phyloP scores from a whole-genome alignment of 1,284 basidiomycete genomes.

The Trametes polyzona region DNA sequence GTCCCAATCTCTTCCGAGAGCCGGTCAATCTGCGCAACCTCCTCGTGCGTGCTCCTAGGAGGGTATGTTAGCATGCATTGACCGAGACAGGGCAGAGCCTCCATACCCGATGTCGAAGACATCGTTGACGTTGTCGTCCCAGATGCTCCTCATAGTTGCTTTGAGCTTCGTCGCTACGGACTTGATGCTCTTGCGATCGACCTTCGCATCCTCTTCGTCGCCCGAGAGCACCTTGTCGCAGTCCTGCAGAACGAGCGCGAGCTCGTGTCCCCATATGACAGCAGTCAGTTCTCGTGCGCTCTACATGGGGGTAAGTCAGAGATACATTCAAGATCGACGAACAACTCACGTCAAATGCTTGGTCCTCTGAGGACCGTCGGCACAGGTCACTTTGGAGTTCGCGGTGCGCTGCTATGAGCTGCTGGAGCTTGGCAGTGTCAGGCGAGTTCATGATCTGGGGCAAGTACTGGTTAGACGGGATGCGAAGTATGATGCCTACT shows the following conservation, averaged over 20 bases:
- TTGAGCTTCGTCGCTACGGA: slow-evolving; percentile 61
- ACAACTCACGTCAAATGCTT: slow-evolving; percentile 69
- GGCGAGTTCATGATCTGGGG: slow-evolving; percentile 59
- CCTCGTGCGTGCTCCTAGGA: slow-evolving; percentile 62
- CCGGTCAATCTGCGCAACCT: slow-evolving; percentile 64
- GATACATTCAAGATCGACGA: neutral
- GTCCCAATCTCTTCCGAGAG: slow-evolving; percentile 78
- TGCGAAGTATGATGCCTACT: neutral
- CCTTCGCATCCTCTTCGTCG: slow-evolving; percentile 34
- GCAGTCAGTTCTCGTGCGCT: slow-evolving; percentile 78
- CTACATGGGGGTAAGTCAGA: slow-evolving; percentile 41
- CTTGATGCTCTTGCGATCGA: slow-evolving; percentile 40
- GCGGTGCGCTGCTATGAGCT: slow-evolving; percentile 62
- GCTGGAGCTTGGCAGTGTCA: slow-evolving; percentile 57
- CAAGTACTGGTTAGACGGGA: slow-evolving; percentile 3
- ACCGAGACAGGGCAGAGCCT: neutral
- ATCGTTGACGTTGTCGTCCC: slow-evolving; percentile 68
- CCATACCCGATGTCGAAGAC: slow-evolving; percentile 78
- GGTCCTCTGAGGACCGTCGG: slow-evolving; percentile 74
- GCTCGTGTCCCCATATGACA: slow-evolving; percentile 75
- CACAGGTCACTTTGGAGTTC: slow-evolving; percentile 66
- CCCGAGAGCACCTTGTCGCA: slow-evolving; percentile 48
- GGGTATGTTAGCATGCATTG: neutral
- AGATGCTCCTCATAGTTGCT: slow-evolving; percentile 61
- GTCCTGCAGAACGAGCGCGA: slow-evolving; percentile 63